Evolutionary conservation across 495 filamentous ascomycete genomes (phyloP).

Genomic region (Evernia prunastri): DNA sequence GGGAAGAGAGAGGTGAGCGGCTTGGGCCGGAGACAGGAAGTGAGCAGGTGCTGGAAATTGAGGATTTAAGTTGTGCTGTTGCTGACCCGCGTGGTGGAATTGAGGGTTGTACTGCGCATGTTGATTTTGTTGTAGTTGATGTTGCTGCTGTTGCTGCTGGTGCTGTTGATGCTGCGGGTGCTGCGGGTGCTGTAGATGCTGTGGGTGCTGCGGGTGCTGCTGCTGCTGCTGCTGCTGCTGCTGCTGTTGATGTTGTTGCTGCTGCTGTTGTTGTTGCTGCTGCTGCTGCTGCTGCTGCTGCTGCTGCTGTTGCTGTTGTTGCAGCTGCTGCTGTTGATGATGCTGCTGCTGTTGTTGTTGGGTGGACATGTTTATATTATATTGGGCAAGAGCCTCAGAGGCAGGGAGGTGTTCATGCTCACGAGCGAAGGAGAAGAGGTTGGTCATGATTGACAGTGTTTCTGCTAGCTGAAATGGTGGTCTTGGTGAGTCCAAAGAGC

Average conservation of each 20-base stretch:
- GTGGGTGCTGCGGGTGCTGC: conserved; percentile 30
- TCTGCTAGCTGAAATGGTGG: conserved; percentile 53
- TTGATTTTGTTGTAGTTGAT: conserved; percentile 32
- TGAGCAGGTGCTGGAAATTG: conserved; percentile 29
- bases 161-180: conserved; percentile 14
- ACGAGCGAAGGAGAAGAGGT: conserved; percentile 57
- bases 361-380: conserved; percentile 40
- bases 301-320: conserved; percentile 27
- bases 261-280: conserved; percentile 22
- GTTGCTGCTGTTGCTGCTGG: conserved; percentile 38
- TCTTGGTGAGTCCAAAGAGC: conserved; percentile 17
- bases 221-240: conserved; percentile 40
- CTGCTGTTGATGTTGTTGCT: conserved; percentile 28
- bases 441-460: conserved; percentile 67
- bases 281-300: conserved; percentile 13
- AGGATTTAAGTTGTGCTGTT: conserved; percentile 6
- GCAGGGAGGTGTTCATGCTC: conserved; percentile 51
- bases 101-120: conserved; percentile 20
- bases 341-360: conserved; percentile 27
- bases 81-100: conserved; percentile 17
- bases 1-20: conserved; percentile 44
- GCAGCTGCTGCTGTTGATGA: conserved; percentile 38
- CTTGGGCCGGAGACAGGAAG: conserved; percentile 45
- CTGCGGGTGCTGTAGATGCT: conserved; percentile 9
- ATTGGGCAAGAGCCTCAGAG: conserved; percentile 55